Percentiles rank a stretch among this genome's conserved stretches.
Evolutionary conservation across 192 early-diverging fungal species (phyloP).

Genomic region (Linnemannia schmuckeri): DNA sequence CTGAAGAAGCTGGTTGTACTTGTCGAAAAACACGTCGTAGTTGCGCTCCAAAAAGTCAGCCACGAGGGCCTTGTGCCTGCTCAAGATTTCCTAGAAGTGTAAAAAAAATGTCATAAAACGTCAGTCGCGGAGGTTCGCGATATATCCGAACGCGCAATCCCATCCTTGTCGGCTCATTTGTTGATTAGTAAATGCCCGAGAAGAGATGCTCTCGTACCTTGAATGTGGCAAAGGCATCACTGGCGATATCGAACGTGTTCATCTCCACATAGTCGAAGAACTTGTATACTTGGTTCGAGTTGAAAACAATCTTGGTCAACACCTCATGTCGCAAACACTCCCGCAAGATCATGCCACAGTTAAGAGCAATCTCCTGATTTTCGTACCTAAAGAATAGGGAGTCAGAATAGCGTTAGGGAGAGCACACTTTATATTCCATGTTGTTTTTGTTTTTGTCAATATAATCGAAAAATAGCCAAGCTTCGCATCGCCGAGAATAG

Average conservation of each 20-base stretch:
- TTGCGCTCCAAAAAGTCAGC: constrained; percentile 89
- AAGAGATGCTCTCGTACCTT: constrained; percentile 65
- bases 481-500: neutral
- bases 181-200: constrained; percentile 5
- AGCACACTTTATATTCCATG: neutral
- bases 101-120: neutral
- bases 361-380: constrained; percentile 95
- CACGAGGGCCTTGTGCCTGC: constrained; percentile 93
- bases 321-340: constrained; percentile 97
- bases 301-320: constrained; percentile 87
- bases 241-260: constrained; percentile 98
- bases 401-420: neutral
- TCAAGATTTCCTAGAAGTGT: constrained; percentile 82
- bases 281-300: constrained; percentile 90
- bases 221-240: constrained; percentile 98
- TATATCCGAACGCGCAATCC: neutral
- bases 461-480: neutral
- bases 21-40: constrained; percentile 93
- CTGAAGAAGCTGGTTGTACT: constrained; percentile 86
- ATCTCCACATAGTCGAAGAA: constrained; percentile 98
- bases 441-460: neutral
- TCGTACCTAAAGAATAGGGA: constrained; percentile 76
- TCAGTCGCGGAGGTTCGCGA: neutral
- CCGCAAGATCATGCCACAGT: constrained; percentile 97
- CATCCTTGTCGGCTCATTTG: neutral